Percentiles rank a stretch among this genome's conserved stretches.
Conservation (phyloP, 2,329 filamentous ascomycete species). For the Aspergillus sp. region DNA sequence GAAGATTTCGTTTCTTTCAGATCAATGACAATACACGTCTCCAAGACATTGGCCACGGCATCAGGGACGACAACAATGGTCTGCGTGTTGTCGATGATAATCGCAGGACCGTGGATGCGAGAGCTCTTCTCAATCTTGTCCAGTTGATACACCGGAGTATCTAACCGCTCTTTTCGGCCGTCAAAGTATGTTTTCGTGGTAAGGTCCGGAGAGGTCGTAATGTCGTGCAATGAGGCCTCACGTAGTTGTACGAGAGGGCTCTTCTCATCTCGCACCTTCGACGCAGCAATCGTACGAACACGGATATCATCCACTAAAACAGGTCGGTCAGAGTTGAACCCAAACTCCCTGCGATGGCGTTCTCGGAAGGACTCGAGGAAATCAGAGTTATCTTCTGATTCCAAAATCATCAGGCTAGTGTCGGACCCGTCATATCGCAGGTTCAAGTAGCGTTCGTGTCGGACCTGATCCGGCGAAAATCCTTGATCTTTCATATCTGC, state of each 20-base stretch:
- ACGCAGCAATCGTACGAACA: constrained; percentile 76
- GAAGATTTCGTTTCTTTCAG: constrained; percentile 55
- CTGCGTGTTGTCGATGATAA: constrained; percentile 72
- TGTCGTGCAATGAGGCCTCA: constrained; percentile 49
- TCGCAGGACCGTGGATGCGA: constrained; percentile 64
- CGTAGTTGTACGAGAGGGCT: constrained; percentile 68
- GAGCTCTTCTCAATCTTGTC: constrained; percentile 34
- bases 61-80: constrained; percentile 87
- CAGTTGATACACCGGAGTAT: constrained; percentile 39
- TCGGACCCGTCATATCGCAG: constrained; percentile 54
- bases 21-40: constrained; percentile 88
- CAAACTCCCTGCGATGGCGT: constrained; percentile 88
- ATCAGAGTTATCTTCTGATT: constrained; percentile 74
- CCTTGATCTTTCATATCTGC: constrained; percentile 45
- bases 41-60: constrained; percentile 72
- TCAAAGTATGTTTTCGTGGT: constrained; percentile 38
- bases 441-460: constrained; percentile 47
- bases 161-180: constrained; percentile 26
- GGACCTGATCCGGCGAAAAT: constrained; percentile 42
- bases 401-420: constrained; percentile 50
- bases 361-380: constrained; percentile 80
- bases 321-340: constrained; percentile 80
- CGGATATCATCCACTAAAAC: constrained; percentile 89
- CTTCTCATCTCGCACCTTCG: constrained; percentile 61
- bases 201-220: constrained; percentile 58